Evolutionary conservation across 148 eudicot species (phyloP).

Genomic region (Simmondsia chinensis): DNA sequence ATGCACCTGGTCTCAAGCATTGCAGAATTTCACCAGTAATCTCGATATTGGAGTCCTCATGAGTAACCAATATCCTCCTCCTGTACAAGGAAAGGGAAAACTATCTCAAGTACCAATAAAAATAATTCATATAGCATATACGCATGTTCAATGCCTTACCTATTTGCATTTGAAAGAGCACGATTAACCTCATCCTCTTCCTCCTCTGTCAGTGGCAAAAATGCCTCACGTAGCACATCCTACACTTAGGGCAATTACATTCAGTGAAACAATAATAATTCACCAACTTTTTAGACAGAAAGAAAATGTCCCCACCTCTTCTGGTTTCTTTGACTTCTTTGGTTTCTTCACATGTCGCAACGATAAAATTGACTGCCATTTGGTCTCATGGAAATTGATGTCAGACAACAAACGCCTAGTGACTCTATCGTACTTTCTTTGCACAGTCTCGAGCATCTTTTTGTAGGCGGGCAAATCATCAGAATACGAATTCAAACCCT

Average conservation of each 20-base stretch:
- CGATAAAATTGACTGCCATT: constrained; percentile 4
- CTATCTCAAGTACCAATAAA: constrained; percentile 3
- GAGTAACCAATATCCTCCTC: constrained; percentile 56
- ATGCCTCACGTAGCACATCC: constrained; percentile 43
- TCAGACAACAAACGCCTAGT: constrained; percentile 21
- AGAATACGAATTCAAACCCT: constrained; percentile 17
- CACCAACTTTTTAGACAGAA: neutral
- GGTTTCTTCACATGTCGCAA: constrained; percentile 29
- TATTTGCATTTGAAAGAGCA: constrained; percentile 36
- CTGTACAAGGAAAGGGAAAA: constrained; percentile 24
- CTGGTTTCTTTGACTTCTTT: constrained; percentile 25
- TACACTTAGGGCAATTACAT: constrained; percentile 13
- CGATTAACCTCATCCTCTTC: constrained; percentile 45
- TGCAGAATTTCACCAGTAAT: constrained; percentile 67
- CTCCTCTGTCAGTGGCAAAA: constrained; percentile 56
- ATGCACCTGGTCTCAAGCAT: constrained; percentile 72
- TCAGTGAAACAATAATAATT: constrained; percentile 5
- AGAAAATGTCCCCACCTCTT: constrained; percentile 29
- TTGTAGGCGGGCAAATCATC: constrained; percentile 24
- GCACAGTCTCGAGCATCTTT: constrained; percentile 25
- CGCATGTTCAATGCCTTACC: constrained; percentile 31
- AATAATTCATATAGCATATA: neutral
- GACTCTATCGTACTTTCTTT: constrained; percentile 14
- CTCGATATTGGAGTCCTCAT: constrained; percentile 70
- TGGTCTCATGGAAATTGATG: constrained; percentile 29